Conservation (phyloP, 148 eudicot genomes). For the Euryodendron excelsum region DNA sequence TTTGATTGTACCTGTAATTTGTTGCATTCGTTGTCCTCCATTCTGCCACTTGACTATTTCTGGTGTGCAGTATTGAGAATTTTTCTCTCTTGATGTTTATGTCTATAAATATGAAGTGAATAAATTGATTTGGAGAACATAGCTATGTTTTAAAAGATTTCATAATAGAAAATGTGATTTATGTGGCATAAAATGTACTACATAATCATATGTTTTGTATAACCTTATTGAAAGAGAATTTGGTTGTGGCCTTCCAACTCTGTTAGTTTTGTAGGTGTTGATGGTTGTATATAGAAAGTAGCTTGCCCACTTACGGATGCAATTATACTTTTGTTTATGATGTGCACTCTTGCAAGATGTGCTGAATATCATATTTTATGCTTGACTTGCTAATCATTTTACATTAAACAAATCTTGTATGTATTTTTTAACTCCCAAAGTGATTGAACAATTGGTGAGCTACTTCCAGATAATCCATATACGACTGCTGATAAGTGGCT, state of each 20-base stretch:
- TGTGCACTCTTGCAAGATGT: not conserved
- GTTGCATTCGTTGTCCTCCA: too few species aligned
- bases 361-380: not conserved
- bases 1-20: too few species aligned
- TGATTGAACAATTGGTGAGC: slow-evolving; percentile 11
- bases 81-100: too few species aligned
- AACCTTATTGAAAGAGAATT: too few species aligned
- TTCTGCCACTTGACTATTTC: too few species aligned
- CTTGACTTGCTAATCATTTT: not conserved
- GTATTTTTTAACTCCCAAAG: too few species aligned
- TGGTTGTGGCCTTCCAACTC: not conserved
- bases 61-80: too few species aligned
- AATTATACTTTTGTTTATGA: not conserved
- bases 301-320: not conserved
- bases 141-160: too few species aligned
- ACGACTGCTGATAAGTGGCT: slow-evolving; percentile 96
- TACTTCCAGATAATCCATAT: slow-evolving; percentile 78
- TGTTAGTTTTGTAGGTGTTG: not conserved
- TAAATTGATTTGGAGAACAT: not conserved
- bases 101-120: too few species aligned
- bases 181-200: not conserved
- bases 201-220: not conserved
- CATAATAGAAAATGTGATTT: not conserved
- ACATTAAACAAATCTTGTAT: too few species aligned
- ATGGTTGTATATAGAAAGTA: not conserved